Evolutionary conservation across 352 stramenopile genomes (phyloP), one percentile per base, ranked within the genome.

Genomic region (Thraustochytrium striatum): DNA sequence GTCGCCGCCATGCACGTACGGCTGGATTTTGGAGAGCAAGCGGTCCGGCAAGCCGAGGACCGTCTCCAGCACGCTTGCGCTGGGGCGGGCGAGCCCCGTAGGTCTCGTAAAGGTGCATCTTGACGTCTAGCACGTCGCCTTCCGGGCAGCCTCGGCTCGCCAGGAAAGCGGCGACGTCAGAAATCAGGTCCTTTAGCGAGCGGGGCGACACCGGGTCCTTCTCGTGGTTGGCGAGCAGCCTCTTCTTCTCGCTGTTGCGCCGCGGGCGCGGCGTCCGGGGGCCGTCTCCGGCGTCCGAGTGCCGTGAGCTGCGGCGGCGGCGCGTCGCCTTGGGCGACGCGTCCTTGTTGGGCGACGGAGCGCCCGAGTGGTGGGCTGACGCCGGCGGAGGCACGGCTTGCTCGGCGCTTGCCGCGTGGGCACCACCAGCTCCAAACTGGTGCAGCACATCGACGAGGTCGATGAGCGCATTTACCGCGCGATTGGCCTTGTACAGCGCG

Each of bases 401-500:
- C n/a, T n/a, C n/a, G n/a, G 43, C 43, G 43, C 43, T 9, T 21
- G 25, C 55, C n/a, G 25, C 55, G 32, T 25, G 25, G 9, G 9
- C 9, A 9, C 55, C 9, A 13, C n/a, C 55, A 62, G 25, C 25
- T 30, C 55, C 33, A 36, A 62, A 36, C 25, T 79, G 21, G 9
- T 25, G 13, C 19, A 79, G 28, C 9, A 69, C 21, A 2, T 30
- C 1, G 9, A 79, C 5, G 25, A 79, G 30, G 25, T 79, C 69
- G 5, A 5, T 3, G 8, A 79, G 50, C 9, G 69, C 57, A 13
- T 55, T 21, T 3, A 79, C 69, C 0, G 69, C 57, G 25, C 69
- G 50, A 39, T 79, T 79, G 9, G 69, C 69, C 57, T 79, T 79
- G 55, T 79, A 79, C 5, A 79, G 33, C 5, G 69, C 69, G 7